Evolutionary conservation across 805 yeast species (phyloP).

Genomic region (Huiozyma sinensis): DNA sequence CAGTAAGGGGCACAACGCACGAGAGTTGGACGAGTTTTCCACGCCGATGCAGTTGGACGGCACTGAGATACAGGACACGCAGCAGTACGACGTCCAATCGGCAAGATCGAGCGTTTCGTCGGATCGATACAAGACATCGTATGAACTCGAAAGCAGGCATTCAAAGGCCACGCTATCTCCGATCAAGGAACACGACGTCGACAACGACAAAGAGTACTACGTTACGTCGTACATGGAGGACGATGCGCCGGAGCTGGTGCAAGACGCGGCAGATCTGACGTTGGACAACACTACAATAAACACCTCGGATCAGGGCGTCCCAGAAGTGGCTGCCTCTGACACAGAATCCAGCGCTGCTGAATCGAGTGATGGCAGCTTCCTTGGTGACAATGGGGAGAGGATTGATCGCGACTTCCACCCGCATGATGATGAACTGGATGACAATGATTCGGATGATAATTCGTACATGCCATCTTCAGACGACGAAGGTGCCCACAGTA

Average conservation of each 20-base stretch:
- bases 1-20: no score
- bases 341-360: not conserved
- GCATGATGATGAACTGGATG: not conserved
- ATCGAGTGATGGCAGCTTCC: conserved; percentile 10
- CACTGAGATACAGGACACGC: not conserved
- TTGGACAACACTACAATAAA: conserved; percentile 21
- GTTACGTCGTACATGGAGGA: conserved; percentile 10
- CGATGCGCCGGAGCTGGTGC: conserved; percentile 62
- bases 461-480: conserved; percentile 6
- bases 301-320: conserved; percentile 25
- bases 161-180: not conserved
- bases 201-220: not conserved
- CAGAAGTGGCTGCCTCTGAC: conserved; percentile 23
- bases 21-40: no score
- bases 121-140: not conserved
- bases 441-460: not conserved
- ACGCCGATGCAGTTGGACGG: not conserved
- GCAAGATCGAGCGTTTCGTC: not conserved
- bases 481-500: not conserved
- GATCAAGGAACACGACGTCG: not conserved
- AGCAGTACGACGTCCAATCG: no score
- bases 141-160: not conserved
- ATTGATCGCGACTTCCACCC: conserved; percentile 6
- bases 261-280: conserved; percentile 52
- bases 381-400: conserved; percentile 18